Evolutionary conservation across 768 basidiomycete species (phyloP).

Genomic region (Russula sp.): DNA sequence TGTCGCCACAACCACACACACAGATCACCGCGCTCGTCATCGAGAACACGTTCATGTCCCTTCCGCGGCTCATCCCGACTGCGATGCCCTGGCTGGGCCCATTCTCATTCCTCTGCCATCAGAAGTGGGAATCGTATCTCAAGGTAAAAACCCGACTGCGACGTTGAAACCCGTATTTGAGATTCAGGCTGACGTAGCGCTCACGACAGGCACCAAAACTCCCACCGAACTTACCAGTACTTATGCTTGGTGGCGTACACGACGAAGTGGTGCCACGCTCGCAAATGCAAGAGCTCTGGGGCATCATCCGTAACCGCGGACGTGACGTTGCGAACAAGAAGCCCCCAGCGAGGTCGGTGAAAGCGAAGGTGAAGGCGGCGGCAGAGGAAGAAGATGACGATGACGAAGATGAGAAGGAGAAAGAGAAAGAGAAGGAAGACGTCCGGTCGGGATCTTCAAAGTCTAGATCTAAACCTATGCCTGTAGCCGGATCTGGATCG

Average conservation of each 20-base stretch:
- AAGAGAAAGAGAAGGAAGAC: not conserved
- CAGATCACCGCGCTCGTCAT: constrained; percentile 78
- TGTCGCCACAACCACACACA: not conserved
- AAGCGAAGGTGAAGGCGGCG: not conserved
- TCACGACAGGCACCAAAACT: constrained; percentile 42
- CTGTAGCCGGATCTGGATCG: not conserved
- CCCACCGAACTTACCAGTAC: constrained; percentile 63
- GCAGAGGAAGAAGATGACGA: not conserved
- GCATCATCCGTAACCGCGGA: constrained; percentile 43
- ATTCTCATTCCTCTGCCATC: constrained; percentile 76
- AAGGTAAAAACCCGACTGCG: constrained; percentile 45
- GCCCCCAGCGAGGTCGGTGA: not conserved
- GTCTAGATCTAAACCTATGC: not conserved
- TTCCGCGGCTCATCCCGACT: constrained; percentile 77
- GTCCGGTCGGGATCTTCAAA: not conserved
- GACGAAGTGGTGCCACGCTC: constrained; percentile 74
- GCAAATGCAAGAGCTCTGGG: constrained; percentile 76
- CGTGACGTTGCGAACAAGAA: constrained; percentile 10
- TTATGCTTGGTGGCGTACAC: constrained; percentile 72
- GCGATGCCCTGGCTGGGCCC: constrained; percentile 71
- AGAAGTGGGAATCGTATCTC: constrained; percentile 81
- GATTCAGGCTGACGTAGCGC: not conserved
- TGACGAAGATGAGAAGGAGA: constrained; percentile 22
- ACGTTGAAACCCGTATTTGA: constrained; percentile 26
- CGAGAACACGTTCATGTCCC: constrained; percentile 91